phyloP scores from a whole-genome alignment of 441 rosid species.

The Pelargonium fulgidum region DNA sequence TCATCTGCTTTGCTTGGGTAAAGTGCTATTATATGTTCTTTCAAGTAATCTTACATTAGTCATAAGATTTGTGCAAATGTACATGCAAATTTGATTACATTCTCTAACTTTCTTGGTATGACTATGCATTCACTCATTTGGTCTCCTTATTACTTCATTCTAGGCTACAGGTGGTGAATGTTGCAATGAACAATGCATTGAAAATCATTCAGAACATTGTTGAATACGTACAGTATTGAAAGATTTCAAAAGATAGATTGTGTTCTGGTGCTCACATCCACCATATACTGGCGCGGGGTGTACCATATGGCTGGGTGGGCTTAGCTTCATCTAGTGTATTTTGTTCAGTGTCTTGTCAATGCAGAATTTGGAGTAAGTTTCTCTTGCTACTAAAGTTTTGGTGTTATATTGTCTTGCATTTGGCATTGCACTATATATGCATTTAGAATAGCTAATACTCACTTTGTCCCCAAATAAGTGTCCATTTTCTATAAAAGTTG shows the following conservation, averaged over 20 bases:
- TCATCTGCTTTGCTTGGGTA: not conserved
- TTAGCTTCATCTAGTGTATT: slow-evolving; percentile 87
- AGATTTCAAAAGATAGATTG: slow-evolving; percentile 51
- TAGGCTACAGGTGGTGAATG: slow-evolving; percentile 76
- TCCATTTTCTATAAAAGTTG: no score
- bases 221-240: slow-evolving; percentile 54
- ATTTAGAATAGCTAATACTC: not conserved
- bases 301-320: slow-evolving; percentile 49
- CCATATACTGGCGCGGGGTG: slow-evolving; percentile 40
- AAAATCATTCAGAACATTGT: slow-evolving; percentile 58
- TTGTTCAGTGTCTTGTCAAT: slow-evolving; percentile 60
- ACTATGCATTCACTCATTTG: not conserved
- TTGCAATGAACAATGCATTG: slow-evolving; percentile 77
- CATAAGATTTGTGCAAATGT: not conserved
- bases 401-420: not conserved
- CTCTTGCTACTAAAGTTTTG: slow-evolving; percentile 13
- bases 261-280: slow-evolving; percentile 85
- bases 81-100: not conserved
- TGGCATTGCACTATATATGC: not conserved
- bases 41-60: not conserved
- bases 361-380: slow-evolving; percentile 70
- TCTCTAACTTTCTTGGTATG: not conserved
- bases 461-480: no score
- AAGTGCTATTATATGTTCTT: not conserved
- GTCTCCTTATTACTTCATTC: slow-evolving; percentile 10